Conservation (phyloP, 1,284 basidiomycete species). For the Hymenochaete sp. region DNA sequence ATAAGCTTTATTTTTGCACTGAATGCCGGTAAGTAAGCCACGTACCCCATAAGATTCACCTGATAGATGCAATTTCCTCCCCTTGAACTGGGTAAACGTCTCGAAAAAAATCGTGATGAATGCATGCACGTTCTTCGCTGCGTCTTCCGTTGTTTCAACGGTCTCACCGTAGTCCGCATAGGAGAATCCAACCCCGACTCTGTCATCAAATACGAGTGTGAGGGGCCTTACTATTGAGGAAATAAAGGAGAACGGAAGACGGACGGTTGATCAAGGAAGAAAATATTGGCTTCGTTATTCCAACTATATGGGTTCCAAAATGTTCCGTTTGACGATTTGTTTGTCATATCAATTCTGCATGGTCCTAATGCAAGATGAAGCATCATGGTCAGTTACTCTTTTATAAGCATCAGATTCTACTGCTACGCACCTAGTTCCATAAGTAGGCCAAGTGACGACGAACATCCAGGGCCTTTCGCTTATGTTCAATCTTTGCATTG, state of each 20-base stretch:
- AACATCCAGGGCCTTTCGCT: constrained; percentile 49
- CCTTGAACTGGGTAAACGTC: constrained; percentile 58
- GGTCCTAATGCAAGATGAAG: constrained; percentile 16
- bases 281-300: constrained; percentile 59
- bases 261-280: constrained; percentile 60
- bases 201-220: constrained; percentile 27
- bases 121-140: constrained; percentile 60
- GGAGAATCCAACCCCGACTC: constrained; percentile 61
- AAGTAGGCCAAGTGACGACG: constrained; percentile 55
- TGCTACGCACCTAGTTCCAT: constrained; percentile 53
- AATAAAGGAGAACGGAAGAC: constrained; percentile 1
- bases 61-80: constrained; percentile 56
- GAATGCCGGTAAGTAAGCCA: neutral
- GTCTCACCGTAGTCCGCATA: constrained; percentile 48
- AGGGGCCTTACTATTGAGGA: neutral
- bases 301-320: constrained; percentile 55
- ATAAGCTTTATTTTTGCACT: neutral
- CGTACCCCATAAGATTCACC: constrained; percentile 62
- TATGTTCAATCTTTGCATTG: constrained; percentile 5
- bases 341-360: constrained; percentile 20
- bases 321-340: constrained; percentile 34
- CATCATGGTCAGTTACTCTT: neutral
- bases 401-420: neutral
- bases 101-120: constrained; percentile 73
- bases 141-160: constrained; percentile 61